Evolutionary conservation across 306 rosid genomes (phyloP), one percentile per base, ranked within the genome.

Genomic region (apple (Malus domestica)): DNA sequence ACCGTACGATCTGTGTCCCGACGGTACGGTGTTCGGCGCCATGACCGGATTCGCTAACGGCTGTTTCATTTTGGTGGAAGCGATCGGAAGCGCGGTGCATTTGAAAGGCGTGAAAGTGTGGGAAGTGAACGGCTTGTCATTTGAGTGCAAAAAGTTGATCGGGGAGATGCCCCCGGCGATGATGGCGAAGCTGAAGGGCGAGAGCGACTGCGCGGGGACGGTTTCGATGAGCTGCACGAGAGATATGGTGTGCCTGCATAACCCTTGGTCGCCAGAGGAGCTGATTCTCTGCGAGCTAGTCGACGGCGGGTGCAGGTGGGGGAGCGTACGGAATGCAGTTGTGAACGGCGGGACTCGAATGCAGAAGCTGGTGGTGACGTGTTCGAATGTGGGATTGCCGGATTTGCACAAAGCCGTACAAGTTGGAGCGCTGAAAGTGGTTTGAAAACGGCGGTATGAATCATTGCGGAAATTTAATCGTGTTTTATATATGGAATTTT

Each of bases 121-220:
- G 91, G 83, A 76, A 49, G 30, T 74, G 60, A 27, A 74, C 19
- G 89, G 81, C 20, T 88, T 73, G 74, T 65, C 70, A 51, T 30
- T 77, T 77, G 87, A 70, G 71, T 40, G 67, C 30, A 19, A n/a
- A 19, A 79, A 76, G 19, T 85, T 81, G 69, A 62, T 91, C 3
- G 90, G 91, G 2, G 93, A 90, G 84, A 88, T 91, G 97, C 96
- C 97, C 13, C 74, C 59, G 76, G 86, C 67, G 85, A 68, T 90
- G 86, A 77, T 89, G 73, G 78, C 59, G 73, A 90, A 81, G 80
- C 1, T 94, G 29, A 79, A 44, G 38, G 81, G 88, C 0, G 90
- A 83, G 71, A 74, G 80, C 35, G 70, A 55, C 33, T 80, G 64
- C 32, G 76, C 83, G 30, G 42, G 88, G 67, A 90, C 90, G 58